Evolutionary conservation across 2,329 filamentous ascomycete genomes (phyloP).

Genomic region (Tolypocladium cylindrosporum): DNA sequence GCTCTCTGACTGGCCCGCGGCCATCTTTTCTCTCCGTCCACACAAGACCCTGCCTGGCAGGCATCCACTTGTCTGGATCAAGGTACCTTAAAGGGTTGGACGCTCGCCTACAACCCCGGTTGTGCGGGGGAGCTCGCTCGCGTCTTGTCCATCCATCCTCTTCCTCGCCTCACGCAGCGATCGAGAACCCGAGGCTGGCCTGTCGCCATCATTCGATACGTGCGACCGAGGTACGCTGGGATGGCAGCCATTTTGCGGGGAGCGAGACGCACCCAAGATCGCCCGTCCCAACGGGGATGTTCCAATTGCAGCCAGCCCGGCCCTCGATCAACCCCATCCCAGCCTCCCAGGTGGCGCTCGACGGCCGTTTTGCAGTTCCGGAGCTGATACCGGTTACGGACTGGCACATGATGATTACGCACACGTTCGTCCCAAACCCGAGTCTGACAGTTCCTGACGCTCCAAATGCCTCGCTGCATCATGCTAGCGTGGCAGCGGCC

Average conservation of each 20-base stretch:
- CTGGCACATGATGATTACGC: neutral
- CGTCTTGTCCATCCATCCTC: neutral
- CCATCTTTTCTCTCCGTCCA: conserved; percentile 6
- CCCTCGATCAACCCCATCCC: neutral
- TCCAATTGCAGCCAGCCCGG: neutral
- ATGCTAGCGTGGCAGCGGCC: neutral
- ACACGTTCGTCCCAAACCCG: neutral
- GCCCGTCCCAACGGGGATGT: neutral
- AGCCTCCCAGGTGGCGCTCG: neutral
- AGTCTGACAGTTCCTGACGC: neutral
- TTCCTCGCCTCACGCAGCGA: neutral
- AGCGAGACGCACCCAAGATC: neutral
- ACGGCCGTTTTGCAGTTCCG: neutral
- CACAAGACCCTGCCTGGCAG: neutral
- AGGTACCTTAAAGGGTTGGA: neutral
- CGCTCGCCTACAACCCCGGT: neutral
- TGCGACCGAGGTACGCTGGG: neutral
- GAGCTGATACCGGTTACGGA: neutral
- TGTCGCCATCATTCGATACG: neutral
- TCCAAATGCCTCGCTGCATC: neutral
- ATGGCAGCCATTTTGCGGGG: neutral
- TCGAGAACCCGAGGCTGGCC: neutral
- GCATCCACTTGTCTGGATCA: too few species aligned
- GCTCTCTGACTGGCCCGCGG: conserved; percentile 13
- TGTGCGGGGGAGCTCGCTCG: neutral